Base-by-base conservation (phyloP, 129 eudicot genomes). In the Erigeron canadensis region DNA sequence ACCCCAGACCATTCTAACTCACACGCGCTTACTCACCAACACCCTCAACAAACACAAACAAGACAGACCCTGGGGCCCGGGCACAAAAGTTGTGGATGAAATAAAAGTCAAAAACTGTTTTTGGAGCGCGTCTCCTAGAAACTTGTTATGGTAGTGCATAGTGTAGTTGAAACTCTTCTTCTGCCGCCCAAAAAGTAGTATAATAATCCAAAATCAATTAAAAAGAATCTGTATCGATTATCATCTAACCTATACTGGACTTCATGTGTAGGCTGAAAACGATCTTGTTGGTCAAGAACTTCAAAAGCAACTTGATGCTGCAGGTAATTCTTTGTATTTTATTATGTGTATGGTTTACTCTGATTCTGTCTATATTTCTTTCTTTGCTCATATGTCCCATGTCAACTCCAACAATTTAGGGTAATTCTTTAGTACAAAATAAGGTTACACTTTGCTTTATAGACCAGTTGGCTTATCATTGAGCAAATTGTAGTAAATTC, bases 271-370 rank as follows among this genome's bases (percentile, higher is more conserved):
- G 98, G 95, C 91, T 73, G 96, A 89, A 85, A 92, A 92, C 83
- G 96, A 87, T 84, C 81, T 74, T 15, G 81, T 89, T 23, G 98
- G 98, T 56, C 98, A 89, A 70, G 96, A 92, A 76, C 88, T 92
- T 61, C 98, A 89, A 71, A 92, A 87, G 88, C 98, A 92, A 76
- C 78, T 92, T 63, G 98, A 92, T 81, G 95, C 96, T 63, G 98
- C 98, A 77, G 96, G 97, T 91, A 60, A 71, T 76, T 17, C n/a
- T 65, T 61, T 55, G 64, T 59, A 42, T 59, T 65, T 39, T 65
- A 39, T 9, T 1, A 22, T 42, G 1, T 37, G 38, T 22, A 22
- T 39, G 43, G 11, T 54, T 73, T 34, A 28, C 44, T 15, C 1
- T 22, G 51, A 47, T 53, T 56, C 37, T 12, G 53, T 47, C 34